Conservation (phyloP, 257 asterid genomes). For the Striga asiatica region DNA sequence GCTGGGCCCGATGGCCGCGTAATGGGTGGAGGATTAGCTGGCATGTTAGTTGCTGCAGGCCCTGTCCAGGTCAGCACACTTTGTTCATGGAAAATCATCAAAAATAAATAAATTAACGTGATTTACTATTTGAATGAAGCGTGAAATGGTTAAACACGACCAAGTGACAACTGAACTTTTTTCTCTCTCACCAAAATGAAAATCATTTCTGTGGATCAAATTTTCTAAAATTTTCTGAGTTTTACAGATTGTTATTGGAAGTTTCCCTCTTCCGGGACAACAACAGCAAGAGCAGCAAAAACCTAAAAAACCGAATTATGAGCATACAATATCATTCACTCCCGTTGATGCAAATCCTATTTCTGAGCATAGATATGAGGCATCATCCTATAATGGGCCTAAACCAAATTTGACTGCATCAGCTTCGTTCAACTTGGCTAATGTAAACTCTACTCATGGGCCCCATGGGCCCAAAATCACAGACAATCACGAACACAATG, state of each 20-base stretch:
- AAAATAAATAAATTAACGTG: not conserved
- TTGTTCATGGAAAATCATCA: not conserved
- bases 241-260: constrained; percentile 70
- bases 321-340: constrained; percentile 37
- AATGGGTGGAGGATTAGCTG: constrained; percentile 91
- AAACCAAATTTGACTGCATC: constrained; percentile 34
- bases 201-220: not conserved
- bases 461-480: constrained; percentile 33
- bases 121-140: not conserved
- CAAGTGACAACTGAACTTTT: too few species aligned
- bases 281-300: constrained; percentile 30
- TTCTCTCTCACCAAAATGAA: not conserved
- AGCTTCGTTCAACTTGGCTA: constrained; percentile 33
- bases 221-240: constrained; percentile 3
- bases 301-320: constrained; percentile 44
- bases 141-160: too few species aligned
- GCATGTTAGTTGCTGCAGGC: constrained; percentile 78
- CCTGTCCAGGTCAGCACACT: constrained; percentile 61
- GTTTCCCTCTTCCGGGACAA: constrained; percentile 48
- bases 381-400: constrained; percentile 22
- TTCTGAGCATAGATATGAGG: constrained; percentile 32
- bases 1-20: constrained; percentile 96
- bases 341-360: constrained; percentile 33
- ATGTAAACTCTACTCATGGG: constrained; percentile 30
- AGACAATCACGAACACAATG: constrained; percentile 24